Evolutionary conservation across 805 yeast genomes (phyloP).

Genomic region (Metschnikowia matae): DNA sequence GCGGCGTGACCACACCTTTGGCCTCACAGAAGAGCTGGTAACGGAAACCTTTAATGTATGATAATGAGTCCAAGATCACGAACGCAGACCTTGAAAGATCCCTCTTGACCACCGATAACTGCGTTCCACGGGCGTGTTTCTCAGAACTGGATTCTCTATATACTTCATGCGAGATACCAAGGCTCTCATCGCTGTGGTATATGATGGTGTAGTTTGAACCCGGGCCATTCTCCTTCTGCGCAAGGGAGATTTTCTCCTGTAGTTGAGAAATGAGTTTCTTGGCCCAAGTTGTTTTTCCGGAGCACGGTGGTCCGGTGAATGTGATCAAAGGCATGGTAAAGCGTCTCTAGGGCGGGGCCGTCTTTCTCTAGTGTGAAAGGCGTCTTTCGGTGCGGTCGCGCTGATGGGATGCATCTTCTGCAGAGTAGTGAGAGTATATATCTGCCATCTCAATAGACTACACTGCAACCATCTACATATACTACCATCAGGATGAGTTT

Average conservation of each 20-base stretch:
- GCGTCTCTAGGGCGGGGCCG: neutral
- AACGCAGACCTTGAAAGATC: slow-evolving; percentile 63
- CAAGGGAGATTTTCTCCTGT: slow-evolving; percentile 39
- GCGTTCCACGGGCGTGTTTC: slow-evolving; percentile 76
- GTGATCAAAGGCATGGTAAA: slow-evolving; percentile 76
- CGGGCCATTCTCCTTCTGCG: slow-evolving; percentile 36
- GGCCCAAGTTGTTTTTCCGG: slow-evolving; percentile 82
- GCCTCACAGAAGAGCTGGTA: slow-evolving; percentile 95
- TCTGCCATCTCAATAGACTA: neutral
- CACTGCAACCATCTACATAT: neutral
- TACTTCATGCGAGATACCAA: slow-evolving; percentile 65
- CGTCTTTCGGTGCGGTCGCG: neutral
- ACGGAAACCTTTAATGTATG: slow-evolving; percentile 91
- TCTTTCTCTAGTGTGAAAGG: neutral
- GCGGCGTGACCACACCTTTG: slow-evolving; percentile 74
- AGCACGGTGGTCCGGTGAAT: slow-evolving; percentile 79
- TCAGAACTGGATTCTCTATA: slow-evolving; percentile 74
- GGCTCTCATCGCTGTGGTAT: slow-evolving; percentile 70
- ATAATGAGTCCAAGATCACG: slow-evolving; percentile 80
- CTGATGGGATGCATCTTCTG: neutral
- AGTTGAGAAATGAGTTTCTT: slow-evolving; percentile 46
- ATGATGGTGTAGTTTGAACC: slow-evolving; percentile 59
- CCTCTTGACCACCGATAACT: slow-evolving; percentile 85
- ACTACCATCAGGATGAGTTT: slow-evolving; percentile 36
- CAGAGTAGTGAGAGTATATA: neutral